Base-by-base conservation (phyloP, 2,329 filamentous ascomycete genomes). In the Neonectria magnoliae region DNA sequence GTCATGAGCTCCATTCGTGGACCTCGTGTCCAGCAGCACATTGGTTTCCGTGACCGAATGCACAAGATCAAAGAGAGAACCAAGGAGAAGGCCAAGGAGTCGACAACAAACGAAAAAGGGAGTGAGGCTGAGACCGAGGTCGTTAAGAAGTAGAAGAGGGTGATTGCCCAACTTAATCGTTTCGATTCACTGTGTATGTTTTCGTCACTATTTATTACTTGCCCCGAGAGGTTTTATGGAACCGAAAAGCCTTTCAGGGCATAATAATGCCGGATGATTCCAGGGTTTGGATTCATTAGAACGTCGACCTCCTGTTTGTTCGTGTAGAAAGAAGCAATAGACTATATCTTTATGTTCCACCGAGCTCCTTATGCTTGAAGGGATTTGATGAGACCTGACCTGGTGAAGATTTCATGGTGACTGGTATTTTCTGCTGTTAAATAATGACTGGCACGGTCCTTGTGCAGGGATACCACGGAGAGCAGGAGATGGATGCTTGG, bases 1-100 rank as follows among this genome's bases (percentile, higher is more conserved):
- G 64, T 73, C 54, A 75, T 76, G 68, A 77, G 75, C 48, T 76
- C 75, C 16, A 64, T 77, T 27, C 72, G 76, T 20, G 76, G 76
- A 6, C 72, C 70, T 2, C 72, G 76, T 3, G 73, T 76, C 5
- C 71, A 74, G 29, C 68, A 73, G 55, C 75, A 77, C 13, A 71
- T 75, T 52, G 75, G 76, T 11, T 77, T 77, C 67, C 68, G 72
- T 20, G 70, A 67, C 33, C 68, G 66, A 36, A 72, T 77, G 70
- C 73, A 71, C 36, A 64, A 72, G 10, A 64, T 68, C n/a, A 77
- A 75, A 60, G 72, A 74, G 54, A 71, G 66, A 50, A 67, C 73
- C 16, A 70, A 73, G 58, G 63, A 71, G 20, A 71, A 64, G 64
- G 48, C 54, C 6, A 57, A 64, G 36, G 61, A 59, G 5, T 41